Evolutionary conservation across 116 monocot genomes (phyloP).

Genomic region (Zostera marina): DNA sequence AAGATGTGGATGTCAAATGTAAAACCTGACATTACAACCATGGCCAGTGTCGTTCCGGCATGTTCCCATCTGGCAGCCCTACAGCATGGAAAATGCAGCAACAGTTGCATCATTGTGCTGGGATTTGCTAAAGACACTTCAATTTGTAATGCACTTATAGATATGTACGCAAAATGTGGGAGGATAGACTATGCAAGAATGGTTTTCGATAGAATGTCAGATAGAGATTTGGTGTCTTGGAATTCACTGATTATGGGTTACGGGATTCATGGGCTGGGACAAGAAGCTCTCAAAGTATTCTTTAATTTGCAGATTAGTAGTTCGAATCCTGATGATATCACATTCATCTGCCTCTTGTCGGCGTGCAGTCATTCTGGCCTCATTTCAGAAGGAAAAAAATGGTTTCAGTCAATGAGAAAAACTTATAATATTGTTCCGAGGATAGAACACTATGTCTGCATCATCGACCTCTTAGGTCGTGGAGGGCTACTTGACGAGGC

Average conservation of each 20-base stretch:
- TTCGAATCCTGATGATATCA: slow-evolving; percentile 45
- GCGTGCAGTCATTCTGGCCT: slow-evolving; percentile 82
- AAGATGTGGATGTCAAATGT: slow-evolving; percentile 37
- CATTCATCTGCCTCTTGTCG: slow-evolving; percentile 67
- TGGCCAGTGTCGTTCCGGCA: slow-evolving; percentile 67
- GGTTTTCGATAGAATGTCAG: slow-evolving; percentile 50
- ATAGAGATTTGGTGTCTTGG: slow-evolving; percentile 59
- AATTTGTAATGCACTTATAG: slow-evolving; percentile 66
- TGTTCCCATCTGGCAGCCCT: slow-evolving; percentile 66
- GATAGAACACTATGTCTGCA: slow-evolving; percentile 71
- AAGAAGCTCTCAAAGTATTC: slow-evolving; percentile 45
- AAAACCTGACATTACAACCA: slow-evolving; percentile 49
- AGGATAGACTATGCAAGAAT: slow-evolving; percentile 39
- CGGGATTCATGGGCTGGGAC: slow-evolving; percentile 67
- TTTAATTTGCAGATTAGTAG: slow-evolving; percentile 21
- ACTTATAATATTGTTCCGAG: slow-evolving; percentile 44
- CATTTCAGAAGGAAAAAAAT: slow-evolving; percentile 38
- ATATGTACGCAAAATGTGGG: slow-evolving; percentile 95
- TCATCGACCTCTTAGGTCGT: slow-evolving; percentile 70
- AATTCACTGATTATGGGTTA: slow-evolving; percentile 59
- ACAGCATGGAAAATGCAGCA: slow-evolving; percentile 47
- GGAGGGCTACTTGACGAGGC: slow-evolving; percentile 62
- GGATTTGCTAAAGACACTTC: slow-evolving; percentile 48
- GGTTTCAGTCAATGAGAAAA: slow-evolving; percentile 37
- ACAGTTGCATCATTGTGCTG: slow-evolving; percentile 27